Conservation (phyloP, 169 alveolate genomes). For the Plasmodium yoelii region DNA sequence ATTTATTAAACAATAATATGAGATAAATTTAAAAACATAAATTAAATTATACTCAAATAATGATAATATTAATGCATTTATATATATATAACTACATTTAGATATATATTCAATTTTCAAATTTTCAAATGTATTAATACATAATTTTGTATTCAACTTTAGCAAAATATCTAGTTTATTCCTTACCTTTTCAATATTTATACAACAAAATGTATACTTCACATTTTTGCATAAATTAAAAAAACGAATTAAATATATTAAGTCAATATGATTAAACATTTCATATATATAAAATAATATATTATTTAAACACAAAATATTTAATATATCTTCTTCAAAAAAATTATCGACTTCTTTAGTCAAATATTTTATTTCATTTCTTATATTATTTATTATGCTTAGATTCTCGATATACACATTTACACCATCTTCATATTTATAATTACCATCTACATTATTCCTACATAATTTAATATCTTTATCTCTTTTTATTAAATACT, state of each 20-base stretch:
- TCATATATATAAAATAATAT: constrained; percentile 71
- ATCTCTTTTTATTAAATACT: constrained; percentile 35
- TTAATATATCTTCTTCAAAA: constrained; percentile 52
- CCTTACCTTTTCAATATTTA: constrained; percentile 7
- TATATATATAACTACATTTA: constrained; percentile 61
- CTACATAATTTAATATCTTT: background rate
- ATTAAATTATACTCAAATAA: constrained; percentile 64
- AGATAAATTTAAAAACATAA: constrained; percentile 75
- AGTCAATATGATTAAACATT: constrained; percentile 41
- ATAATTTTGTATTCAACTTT: constrained; percentile 29
- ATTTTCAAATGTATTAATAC: constrained; percentile 68
- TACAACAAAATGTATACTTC: constrained; percentile 13
- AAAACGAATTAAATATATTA: constrained; percentile 66
- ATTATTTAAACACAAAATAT: constrained; percentile 54
- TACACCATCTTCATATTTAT: background rate
- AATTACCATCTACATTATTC: background rate
- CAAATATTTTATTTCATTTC: constrained; percentile 43
- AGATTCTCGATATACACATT: background rate
- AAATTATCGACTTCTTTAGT: constrained; percentile 40
- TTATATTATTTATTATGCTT: constrained; percentile 30
- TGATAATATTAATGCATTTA: constrained; percentile 55
- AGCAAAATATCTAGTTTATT: constrained; percentile 20
- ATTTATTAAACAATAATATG: constrained; percentile 68
- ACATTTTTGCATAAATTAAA: constrained; percentile 26
- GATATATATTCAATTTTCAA: constrained; percentile 61